Conservation (phyloP, 192 early-diverging fungal genomes). For the Umbelopsis ramanniana region DNA sequence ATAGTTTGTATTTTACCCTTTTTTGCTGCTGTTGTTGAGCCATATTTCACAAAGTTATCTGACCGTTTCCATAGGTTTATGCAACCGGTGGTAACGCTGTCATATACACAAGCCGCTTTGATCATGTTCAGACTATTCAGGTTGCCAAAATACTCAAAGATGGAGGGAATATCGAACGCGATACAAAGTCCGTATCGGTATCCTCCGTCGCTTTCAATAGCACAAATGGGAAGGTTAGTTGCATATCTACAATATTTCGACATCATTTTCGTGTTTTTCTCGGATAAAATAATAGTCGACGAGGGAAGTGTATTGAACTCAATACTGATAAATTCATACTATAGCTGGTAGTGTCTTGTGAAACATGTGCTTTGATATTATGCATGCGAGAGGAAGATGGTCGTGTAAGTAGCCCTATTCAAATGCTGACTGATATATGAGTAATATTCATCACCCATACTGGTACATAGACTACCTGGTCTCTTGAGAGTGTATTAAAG, state of each 20-base stretch:
- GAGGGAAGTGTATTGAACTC: background rate
- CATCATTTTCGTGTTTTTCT: background rate
- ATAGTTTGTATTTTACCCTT: conserved; percentile 47
- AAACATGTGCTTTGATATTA: conserved; percentile 6
- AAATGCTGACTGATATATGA: conserved; percentile 3
- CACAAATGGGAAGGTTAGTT: conserved; percentile 35
- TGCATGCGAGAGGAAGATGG: background rate
- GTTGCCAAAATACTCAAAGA: conserved; percentile 23
- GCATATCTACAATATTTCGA: too few species aligned
- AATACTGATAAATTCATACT: background rate
- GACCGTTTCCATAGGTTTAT: conserved; percentile 45
- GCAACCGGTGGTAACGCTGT: conserved; percentile 54
- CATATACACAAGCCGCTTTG: conserved; percentile 51
- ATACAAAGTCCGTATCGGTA: conserved; percentile 28
- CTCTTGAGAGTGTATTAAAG: conserved; percentile 27
- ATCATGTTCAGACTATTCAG: conserved; percentile 46
- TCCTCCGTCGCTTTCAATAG: conserved; percentile 31
- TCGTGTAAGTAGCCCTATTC: conserved; percentile 7
- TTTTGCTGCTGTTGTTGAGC: background rate
- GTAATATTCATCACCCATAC: background rate
- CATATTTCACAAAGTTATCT: background rate
- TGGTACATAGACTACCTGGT: background rate
- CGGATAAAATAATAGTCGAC: background rate
- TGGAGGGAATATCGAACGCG: background rate
- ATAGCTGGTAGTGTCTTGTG: conserved; percentile 13